Conservation (phyloP, 257 asterid species). For the Jaltomata sinuosa region DNA sequence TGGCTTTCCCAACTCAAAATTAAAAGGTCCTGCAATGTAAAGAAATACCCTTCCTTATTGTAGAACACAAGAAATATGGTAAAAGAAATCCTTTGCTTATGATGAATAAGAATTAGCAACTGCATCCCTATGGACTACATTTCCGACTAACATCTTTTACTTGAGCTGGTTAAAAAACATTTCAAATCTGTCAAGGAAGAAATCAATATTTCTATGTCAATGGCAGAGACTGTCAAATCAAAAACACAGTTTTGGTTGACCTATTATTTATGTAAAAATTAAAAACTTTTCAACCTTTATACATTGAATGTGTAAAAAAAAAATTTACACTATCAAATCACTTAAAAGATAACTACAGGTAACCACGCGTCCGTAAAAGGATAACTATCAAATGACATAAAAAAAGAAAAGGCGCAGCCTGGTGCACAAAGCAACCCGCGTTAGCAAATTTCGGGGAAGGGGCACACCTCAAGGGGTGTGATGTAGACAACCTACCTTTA, state of each 20-base stretch:
- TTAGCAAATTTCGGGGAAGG: no score
- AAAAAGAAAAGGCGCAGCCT: background rate
- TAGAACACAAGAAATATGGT: background rate
- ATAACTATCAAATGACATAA: background rate
- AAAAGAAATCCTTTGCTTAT: background rate
- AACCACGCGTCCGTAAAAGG: background rate
- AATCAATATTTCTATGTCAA: background rate
- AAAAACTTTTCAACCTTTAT: background rate
- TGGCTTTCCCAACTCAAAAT: slow-evolving; percentile 56
- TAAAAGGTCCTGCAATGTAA: slow-evolving; percentile 74
- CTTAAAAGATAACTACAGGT: background rate
- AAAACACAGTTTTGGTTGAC: background rate
- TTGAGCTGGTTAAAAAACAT: background rate
- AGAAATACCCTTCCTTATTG: background rate
- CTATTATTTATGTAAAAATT: background rate
- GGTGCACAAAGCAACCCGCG: background rate
- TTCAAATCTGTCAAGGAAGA: background rate
- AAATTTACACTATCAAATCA: background rate
- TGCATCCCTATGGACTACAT: background rate
- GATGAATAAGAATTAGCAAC: background rate
- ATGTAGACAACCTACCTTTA: no score
- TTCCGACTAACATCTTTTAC: background rate
- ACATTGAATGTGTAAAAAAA: background rate
- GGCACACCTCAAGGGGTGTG: no score
- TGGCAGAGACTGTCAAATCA: background rate